Evolutionary conservation across 2,329 filamentous ascomycete genomes (phyloP), one percentile per base, ranked within the genome.

Genomic region (Trichoderma guizhouense): DNA sequence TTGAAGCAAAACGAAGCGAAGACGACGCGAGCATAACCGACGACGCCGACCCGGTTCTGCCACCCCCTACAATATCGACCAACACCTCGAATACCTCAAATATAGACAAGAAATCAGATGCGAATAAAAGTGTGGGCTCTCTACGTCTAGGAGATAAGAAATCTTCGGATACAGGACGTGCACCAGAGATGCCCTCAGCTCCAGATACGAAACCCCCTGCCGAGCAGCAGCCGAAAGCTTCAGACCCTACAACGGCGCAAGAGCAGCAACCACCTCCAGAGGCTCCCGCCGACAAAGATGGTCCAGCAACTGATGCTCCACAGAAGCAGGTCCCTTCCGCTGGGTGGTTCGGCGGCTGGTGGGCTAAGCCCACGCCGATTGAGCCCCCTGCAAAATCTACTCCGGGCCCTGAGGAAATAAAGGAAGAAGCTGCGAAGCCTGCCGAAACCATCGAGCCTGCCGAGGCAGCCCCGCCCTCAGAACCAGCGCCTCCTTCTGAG

Each of bases 261-360:
- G 67, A 53, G n/a, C 39, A 51, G 6, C 57, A 14, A 2, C 28
- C 57, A 24, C 57, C 26, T 12, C 18, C 11, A 14, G 80, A 74
- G 79, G 81, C 69, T 73, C 75, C 14, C 72, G 75, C 63, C 9
- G 26, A 65, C 30, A 39, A 72, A 69, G 32, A 63, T 34, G 53
- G 21, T 14, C 36, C 66, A 34, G 28, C 47, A 21, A 7, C 43
- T 47, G 53, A 63, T 55, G 62, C 53, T 34, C 14, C 67, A n/a
- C 66, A 43, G 39, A 32, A 73, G 26, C 78, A 78, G 6, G 72
- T 75, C 26, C 75, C 81, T 26, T 81, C 85, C 7, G 83, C 85
- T 30, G 83, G 86, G 24, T 90, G 88, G 88, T 78, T 89, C 18
- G 84, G 86, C 36, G 90, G 88, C 88, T 81, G 87, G 76, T 81